Evolutionary conservation across 352 stramenopile genomes (phyloP), one percentile per base, ranked within the genome.

Genomic region (Phytophthora pisi): DNA sequence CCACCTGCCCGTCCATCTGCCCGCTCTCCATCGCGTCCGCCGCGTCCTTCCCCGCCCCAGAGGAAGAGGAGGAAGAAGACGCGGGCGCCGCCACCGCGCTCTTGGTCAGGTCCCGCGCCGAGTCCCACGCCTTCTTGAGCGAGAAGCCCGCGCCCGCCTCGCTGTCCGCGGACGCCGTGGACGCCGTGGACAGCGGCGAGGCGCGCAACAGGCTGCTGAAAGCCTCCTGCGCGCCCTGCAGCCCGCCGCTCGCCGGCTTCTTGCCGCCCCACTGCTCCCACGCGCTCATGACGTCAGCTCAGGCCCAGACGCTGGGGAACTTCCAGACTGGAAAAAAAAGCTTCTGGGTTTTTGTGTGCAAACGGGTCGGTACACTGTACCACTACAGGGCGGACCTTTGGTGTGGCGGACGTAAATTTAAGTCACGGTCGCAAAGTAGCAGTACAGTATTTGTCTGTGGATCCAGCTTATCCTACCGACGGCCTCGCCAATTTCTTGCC

Each of bases 211-310:
- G 60, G 34, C 59, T 81, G 38, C 88, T 70, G 60, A 92, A 87
- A 0, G 76, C 81, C 40, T 88, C 78, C 38, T 81, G 70, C 5
- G 81, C 75, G 31, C 60, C 69, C 47, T 79, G 67, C 2, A 84
- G 43, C 13, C 58, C 68, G 47, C 66, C 59, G 8, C 57, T 57
- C 38, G 78, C 55, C 2, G 82, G 77, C 45, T 82, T 82, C 79
- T 91, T 92, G 55, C 69, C 70, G 31, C 80, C 84, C 84, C 84
- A 92, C 68, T 90, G 80, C 59, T 92, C 84, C 82, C 82, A 91
- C 18, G 84, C 82, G 57, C 81, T 89, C 68, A 77, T 74, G 26
- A 20, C 31, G 10, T 13, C 31, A 40, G 34, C 30, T 34, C 20
- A 20, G 20, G 20, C 20, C 20, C 20, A 20, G 26, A 30, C 26